These are phyloP conservation scores for Fusarium sp. DNA, from an alignment of 2,329 filamentous ascomycete species.

Conservation along the genomic window DNA sequence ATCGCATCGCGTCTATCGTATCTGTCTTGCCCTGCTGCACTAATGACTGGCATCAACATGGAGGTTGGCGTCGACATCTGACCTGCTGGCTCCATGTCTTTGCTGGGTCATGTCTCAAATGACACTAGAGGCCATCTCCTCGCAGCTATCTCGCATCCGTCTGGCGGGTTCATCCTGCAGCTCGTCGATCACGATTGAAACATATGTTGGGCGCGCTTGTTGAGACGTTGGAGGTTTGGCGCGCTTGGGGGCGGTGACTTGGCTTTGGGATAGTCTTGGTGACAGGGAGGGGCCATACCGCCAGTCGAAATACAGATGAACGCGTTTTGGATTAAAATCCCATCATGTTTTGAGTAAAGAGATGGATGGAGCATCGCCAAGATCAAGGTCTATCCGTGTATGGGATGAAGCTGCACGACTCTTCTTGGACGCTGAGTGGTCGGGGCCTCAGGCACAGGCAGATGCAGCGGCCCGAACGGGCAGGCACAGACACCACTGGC, in stretches of 20 bases:
- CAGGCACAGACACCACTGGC: background rate
- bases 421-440: background rate
- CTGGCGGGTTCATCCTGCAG: constrained; percentile 13
- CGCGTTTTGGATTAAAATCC: background rate
- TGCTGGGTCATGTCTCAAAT: background rate
- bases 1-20: constrained; percentile 18
- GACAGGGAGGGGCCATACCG: background rate
- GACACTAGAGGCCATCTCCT: background rate
- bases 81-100: background rate
- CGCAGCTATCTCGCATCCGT: background rate
- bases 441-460: constrained; percentile 31
- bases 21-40: background rate
- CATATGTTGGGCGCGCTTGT: constrained; percentile 20
- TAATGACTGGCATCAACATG: constrained; percentile 23
- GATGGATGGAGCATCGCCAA: background rate
- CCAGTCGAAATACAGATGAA: background rate
- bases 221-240: constrained; percentile 14
- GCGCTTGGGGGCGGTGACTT: constrained; percentile 1
- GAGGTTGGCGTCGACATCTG: background rate
- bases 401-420: background rate
- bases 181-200: constrained; percentile 11
- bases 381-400: background rate
- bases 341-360: background rate
- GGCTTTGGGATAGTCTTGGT: constrained; percentile 3
- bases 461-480: constrained; percentile 1